Base-by-base conservation (phyloP, 2,329 filamentous ascomycete species). In the Aspergillus bombycis region DNA sequence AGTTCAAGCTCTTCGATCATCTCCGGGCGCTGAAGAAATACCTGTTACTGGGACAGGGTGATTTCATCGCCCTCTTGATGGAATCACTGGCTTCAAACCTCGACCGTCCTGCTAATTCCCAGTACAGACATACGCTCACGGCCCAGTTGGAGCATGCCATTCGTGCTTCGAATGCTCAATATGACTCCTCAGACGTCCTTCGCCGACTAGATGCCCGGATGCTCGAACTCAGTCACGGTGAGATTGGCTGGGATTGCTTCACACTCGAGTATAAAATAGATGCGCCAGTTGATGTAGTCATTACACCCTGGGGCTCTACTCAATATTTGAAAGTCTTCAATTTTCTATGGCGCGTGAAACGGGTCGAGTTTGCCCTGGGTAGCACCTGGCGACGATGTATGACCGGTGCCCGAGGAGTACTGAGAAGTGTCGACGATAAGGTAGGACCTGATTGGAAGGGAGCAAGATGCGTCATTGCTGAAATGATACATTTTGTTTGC, bases 271-370 rank as follows among this genome's bases (percentile, higher is more conserved):
- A 99, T 81, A 97, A 98, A 77, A 95, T 99, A 70, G 94, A 97
- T 75, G 91, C 94, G 2, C 95, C 95, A 0, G 92, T 97, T 28
- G 95, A 99, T 75, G 95, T 99, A 32, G 94, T 99, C 55, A 93
- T 99, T 45, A 98, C 94, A 0, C 93, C 96, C 48, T 97, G 94
- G 88, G 94, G 93, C 53, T 94, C 92, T 68, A 91, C 94, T 26
- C 94, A 99, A 75, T 99, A 99, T 75, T 89, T 99, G 71, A 98
- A 98, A 76, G 93, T 99, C 11, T 99, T 99, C 86, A 99, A 99
- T 79, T 97, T 99, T 74, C 85, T 99, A 3, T 99, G 95, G 94
- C 90, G 95, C 66, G 93, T 99, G 74, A 99, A 99, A 80, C 90
- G 95, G 32, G 95, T 99, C 58, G 95, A 99, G 74, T 99, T 98